Percentiles rank a stretch among this genome's conserved stretches.
Conservation (phyloP, 2,329 filamentous ascomycete genomes). For the Hypoxylon sp. region DNA sequence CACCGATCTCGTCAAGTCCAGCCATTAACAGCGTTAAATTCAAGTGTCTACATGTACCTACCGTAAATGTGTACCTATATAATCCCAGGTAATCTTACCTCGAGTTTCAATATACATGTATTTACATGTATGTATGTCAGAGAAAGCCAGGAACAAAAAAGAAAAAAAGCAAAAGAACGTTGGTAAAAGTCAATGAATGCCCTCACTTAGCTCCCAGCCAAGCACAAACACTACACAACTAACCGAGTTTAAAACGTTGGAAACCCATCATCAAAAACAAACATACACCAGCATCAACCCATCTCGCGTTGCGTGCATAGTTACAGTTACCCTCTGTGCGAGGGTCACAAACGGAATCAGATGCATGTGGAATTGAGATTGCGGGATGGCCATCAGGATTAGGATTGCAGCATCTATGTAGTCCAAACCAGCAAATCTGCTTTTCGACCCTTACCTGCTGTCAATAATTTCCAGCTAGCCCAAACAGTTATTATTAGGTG, state of each 20-base stretch:
- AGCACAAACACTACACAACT: background rate
- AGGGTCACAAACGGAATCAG: slow-evolving; percentile 26
- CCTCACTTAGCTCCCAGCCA: background rate
- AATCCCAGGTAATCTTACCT: background rate
- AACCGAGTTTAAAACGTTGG: slow-evolving; percentile 1
- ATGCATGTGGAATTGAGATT: slow-evolving; percentile 32
- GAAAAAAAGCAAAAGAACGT: background rate
- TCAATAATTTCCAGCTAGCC: slow-evolving; percentile 3
- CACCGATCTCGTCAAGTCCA: slow-evolving; percentile 5
- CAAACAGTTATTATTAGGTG: background rate
- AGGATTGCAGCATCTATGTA: slow-evolving; percentile 21
- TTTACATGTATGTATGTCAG: background rate
- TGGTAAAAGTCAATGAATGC: background rate
- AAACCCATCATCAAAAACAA: slow-evolving; percentile 19
- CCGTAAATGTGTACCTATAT: background rate
- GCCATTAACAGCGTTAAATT: background rate
- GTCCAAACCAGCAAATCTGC: slow-evolving; percentile 29
- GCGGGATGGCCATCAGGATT: slow-evolving; percentile 30
- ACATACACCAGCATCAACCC: slow-evolving; percentile 12
- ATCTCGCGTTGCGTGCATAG: slow-evolving; percentile 32
- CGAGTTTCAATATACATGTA: too few relatives aligned
- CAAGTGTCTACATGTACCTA: background rate
- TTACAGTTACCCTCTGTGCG: slow-evolving; percentile 21
- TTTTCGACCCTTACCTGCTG: background rate
- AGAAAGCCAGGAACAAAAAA: background rate